Conservation (phyloP, 768 basidiomycete species). For the Glaciozyma antarctica region DNA sequence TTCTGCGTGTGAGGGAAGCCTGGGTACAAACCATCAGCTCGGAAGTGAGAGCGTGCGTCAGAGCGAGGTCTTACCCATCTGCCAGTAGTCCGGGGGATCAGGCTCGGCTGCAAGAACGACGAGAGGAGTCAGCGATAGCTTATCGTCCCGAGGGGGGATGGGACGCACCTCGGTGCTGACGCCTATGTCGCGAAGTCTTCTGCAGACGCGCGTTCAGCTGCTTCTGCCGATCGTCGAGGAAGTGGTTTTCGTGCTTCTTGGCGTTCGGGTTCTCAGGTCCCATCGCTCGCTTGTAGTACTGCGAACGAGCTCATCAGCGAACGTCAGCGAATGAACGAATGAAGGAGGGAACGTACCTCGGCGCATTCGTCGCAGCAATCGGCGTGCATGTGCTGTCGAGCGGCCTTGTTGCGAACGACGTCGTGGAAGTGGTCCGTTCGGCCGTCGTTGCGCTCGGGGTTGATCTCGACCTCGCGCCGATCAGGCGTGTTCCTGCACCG, state of each 20-base stretch:
- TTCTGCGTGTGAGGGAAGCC: slow-evolving; percentile 83
- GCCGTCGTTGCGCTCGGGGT: slow-evolving; percentile 58
- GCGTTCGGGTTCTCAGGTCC: neutral
- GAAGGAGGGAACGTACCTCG: slow-evolving; percentile 47
- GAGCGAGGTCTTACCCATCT: slow-evolving; percentile 5
- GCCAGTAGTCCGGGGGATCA: slow-evolving; percentile 77
- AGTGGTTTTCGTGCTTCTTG: neutral
- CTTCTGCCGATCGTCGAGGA: slow-evolving; percentile 54
- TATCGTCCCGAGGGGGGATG: slow-evolving; percentile 39
- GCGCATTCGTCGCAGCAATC: slow-evolving; percentile 74
- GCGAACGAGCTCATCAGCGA: neutral
- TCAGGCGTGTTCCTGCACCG: neutral
- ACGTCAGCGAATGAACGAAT: slow-evolving; percentile 3
- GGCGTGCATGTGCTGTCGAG: slow-evolving; percentile 58
- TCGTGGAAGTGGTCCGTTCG: slow-evolving; percentile 61
- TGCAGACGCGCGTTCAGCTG: slow-evolving; percentile 56
- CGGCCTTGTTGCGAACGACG: slow-evolving; percentile 59
- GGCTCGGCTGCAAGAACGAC: slow-evolving; percentile 56
- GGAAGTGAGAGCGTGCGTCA: neutral
- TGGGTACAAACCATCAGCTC: slow-evolving; percentile 42
- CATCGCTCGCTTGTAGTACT: neutral
- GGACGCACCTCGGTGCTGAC: slow-evolving; percentile 41
- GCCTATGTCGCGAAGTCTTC: slow-evolving; percentile 8
- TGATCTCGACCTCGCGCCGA: slow-evolving; percentile 52
- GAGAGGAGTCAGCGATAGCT: slow-evolving; percentile 38